Evolutionary conservation across 176 grass and related monocot species (phyloP).

Genomic region (Triticum dicoccoides): DNA sequence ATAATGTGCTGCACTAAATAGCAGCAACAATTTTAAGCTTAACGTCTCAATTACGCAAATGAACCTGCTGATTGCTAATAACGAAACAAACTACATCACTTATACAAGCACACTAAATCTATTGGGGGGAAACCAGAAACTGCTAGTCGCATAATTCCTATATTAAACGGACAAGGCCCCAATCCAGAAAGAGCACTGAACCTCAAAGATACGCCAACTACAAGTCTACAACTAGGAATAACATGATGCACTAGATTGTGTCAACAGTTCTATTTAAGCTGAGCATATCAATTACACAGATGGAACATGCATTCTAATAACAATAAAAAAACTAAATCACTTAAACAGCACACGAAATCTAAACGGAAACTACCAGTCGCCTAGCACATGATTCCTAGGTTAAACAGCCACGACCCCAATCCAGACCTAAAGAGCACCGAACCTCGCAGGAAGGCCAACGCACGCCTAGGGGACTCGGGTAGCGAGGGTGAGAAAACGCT

Average conservation of each 20-base stretch:
- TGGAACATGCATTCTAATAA: background rate
- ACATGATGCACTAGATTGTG: background rate
- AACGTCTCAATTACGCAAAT: background rate
- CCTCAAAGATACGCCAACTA: background rate
- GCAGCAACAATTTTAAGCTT: background rate
- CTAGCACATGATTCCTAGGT: background rate
- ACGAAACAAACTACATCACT: background rate
- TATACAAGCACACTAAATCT: background rate
- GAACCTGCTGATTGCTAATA: background rate
- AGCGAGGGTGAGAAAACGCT: background rate
- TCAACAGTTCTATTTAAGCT: background rate
- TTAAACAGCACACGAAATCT: conserved; percentile 7
- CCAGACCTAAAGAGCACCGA: background rate
- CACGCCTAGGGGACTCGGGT: background rate
- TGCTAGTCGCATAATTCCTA: background rate
- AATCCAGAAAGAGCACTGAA: background rate
- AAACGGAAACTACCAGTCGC: background rate
- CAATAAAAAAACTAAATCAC: background rate
- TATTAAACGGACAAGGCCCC: background rate
- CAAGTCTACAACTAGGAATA: background rate
- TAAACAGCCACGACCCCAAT: conserved; percentile 5
- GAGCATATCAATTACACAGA: background rate
- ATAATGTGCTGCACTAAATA: background rate
- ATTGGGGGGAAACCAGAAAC: background rate
- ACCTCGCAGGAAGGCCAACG: background rate